Base-by-base conservation (phyloP, 2,329 filamentous ascomycete genomes). In the Fusarium albidum region DNA sequence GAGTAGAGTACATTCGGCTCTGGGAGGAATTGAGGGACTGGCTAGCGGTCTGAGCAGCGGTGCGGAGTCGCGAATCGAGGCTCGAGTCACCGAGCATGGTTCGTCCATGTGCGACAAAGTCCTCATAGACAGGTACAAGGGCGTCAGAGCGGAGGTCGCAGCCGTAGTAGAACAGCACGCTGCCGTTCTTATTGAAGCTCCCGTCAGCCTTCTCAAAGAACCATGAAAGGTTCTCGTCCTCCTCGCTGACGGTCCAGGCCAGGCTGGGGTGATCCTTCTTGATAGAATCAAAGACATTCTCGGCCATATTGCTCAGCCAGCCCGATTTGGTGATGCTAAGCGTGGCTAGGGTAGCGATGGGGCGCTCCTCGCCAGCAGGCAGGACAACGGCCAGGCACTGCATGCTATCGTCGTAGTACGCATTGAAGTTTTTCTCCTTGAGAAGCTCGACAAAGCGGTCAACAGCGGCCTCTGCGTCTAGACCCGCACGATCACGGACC, bases 201-300 rank as follows among this genome's bases (percentile, higher is more conserved):
- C 95, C 94, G 65, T 97, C 92, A 9, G 94, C 90, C 82, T 96
- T 96, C 75, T 96, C 93, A 65, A 96, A 96, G 81, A 98, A 97
- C 95, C 94, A 98, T 10, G 92, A 93, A 67, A 98, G 80, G 73
- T 98, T 97, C 82, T 98, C 94, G 67, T 98, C 93, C 64, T 96
- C 90, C 69, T 93, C 89, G 78, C 91, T 94, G 55, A 97, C 94
- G n/a, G 92, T 96, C 94, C 93, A 99, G 60, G 92, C 90, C 61
- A 98, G 82, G 77, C 89, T 92, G 49, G 92, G 87, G 73, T 93
- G 90, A 70, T 97, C 94, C 75, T 96, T 96, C 82, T 94, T 96
- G 73, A 98, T 90, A 58, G 90, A 89, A 60, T 89, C 86, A 73
- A 98, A 96, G 52, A 98, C 90, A 69, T 98, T 97, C 73, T 98